A percentile compares a stretch with the other conserved stretches of the same genome.
phyloP scores from a whole-genome alignment of 140 eudicot genomes.

The Oenanthe javanica region DNA sequence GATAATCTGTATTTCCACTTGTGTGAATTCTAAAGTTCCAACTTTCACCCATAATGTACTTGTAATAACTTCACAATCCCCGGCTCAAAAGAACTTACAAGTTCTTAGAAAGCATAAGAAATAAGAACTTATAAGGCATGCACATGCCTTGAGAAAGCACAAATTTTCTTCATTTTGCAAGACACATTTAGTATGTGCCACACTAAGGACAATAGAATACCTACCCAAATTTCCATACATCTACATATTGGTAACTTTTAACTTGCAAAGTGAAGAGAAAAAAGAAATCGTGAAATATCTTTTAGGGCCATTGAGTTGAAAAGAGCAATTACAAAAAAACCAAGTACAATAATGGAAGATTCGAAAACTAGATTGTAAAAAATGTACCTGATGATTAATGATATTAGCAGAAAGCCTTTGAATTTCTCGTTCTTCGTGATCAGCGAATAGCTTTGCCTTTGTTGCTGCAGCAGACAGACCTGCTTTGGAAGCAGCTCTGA shows the following conservation, averaged over 20 bases:
- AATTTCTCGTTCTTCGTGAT: constrained; percentile 97
- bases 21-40: neutral
- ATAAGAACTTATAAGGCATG: too few relatives aligned
- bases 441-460: constrained; percentile 92
- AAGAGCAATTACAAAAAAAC: neutral
- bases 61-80: too few relatives aligned
- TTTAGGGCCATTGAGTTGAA: too few relatives aligned
- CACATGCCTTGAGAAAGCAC: too few relatives aligned
- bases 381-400: constrained; percentile 80
- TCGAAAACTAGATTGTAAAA: neutral
- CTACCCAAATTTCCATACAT: neutral
- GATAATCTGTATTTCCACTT: neutral
- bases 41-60: neutral
- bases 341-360: neutral
- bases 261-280: neutral
- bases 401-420: constrained; percentile 94
- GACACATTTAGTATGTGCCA: too few relatives aligned
- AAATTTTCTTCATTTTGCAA: too few relatives aligned
- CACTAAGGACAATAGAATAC: too few relatives aligned
- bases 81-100: too few relatives aligned
- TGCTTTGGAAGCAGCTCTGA: constrained; percentile 69
- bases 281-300: neutral
- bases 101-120: too few relatives aligned
- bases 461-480: constrained; percentile 95
- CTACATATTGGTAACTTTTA: neutral